Percentiles rank a stretch among this genome's conserved stretches.
Evolutionary conservation across 768 basidiomycete species (phyloP).

Genomic region (Psilocybe subaeruginosa): DNA sequence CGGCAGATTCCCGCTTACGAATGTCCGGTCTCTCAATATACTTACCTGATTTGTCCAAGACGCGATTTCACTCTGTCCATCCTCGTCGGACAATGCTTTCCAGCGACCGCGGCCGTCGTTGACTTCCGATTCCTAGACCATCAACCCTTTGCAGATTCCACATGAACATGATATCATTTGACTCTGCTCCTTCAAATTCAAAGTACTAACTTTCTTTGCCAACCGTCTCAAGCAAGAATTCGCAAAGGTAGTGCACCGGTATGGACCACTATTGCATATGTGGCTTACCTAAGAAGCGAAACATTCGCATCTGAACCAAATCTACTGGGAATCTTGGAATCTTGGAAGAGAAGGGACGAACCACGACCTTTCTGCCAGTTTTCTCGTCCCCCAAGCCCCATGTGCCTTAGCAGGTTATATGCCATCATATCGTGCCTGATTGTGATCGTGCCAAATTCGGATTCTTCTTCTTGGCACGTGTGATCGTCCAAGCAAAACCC

Average conservation of each 20-base stretch:
- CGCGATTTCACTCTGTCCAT: conserved; percentile 21
- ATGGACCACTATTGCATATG: background rate
- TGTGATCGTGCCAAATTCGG: conserved; percentile 5
- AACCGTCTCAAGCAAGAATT: background rate
- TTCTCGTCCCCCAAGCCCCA: conserved; percentile 1
- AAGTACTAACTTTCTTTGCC: background rate
- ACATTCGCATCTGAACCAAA: conserved; percentile 10
- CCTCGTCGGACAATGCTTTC: conserved; percentile 43
- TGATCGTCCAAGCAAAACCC: conserved; percentile 6
- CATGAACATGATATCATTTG: background rate
- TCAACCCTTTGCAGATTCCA: background rate
- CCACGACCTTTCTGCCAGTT: background rate
- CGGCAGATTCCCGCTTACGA: conserved; percentile 37
- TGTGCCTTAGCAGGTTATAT: conserved; percentile 7
- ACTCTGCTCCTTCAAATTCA: background rate
- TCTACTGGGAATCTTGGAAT: conserved; percentile 13
- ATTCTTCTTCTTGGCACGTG: conserved; percentile 5
- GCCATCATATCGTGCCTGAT: conserved; percentile 12
- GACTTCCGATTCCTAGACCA: conserved; percentile 28
- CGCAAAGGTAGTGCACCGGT: background rate
- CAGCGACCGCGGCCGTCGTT: conserved; percentile 39
- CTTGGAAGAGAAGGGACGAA: conserved; percentile 6
- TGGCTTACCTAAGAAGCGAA: conserved; percentile 8
- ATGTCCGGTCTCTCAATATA: conserved; percentile 18
- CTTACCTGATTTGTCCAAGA: conserved; percentile 12